These are phyloP conservation scores for Teunomyces tritomae DNA, from an alignment of 805 yeast species.

Conservation along the genomic window DNA sequence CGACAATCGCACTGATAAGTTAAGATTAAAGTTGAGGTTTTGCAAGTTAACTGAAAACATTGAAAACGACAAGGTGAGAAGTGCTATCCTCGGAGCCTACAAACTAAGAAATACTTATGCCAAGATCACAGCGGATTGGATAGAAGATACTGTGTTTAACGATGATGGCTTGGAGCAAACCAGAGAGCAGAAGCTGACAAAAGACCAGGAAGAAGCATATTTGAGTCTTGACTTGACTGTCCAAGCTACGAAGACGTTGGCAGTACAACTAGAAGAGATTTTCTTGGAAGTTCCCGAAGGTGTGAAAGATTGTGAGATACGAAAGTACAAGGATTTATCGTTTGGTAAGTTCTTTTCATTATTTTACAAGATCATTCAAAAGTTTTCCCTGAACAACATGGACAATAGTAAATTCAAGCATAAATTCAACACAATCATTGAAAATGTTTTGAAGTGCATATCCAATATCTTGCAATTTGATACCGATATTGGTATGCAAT, in stretches of 20 bases:
- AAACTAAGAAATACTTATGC: slow-evolving; percentile 48
- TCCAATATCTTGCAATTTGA: slow-evolving; percentile 71
- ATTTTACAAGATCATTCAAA: slow-evolving; percentile 54
- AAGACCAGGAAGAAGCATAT: slow-evolving; percentile 41
- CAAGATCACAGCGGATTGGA: slow-evolving; percentile 49
- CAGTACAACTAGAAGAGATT: slow-evolving; percentile 52
- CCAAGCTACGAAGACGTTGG: slow-evolving; percentile 60
- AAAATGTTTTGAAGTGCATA: slow-evolving; percentile 61
- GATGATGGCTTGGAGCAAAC: slow-evolving; percentile 19
- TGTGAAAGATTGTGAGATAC: slow-evolving; percentile 49
- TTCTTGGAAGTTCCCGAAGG: slow-evolving; percentile 61
- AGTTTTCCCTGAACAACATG: slow-evolving; percentile 29
- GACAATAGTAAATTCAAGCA: slow-evolving; percentile 38
- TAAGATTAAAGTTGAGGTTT: slow-evolving; percentile 43
- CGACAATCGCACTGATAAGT: slow-evolving; percentile 24
- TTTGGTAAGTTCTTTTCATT: slow-evolving; percentile 69
- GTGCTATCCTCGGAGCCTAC: slow-evolving; percentile 45
- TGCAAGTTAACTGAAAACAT: slow-evolving; percentile 37
- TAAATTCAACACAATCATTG: slow-evolving; percentile 55
- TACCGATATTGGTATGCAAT: slow-evolving; percentile 71
- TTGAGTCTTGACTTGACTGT: slow-evolving; percentile 58
- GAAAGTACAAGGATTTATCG: slow-evolving; percentile 54
- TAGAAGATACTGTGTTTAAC: slow-evolving; percentile 48
- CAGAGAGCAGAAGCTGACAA: slow-evolving; percentile 13
- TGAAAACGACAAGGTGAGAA: slow-evolving; percentile 29